A percentile compares a stretch with the other conserved stretches of the same genome.
phyloP scores from a whole-genome alignment of 768 basidiomycete species.

The Boletus sensibilis region DNA sequence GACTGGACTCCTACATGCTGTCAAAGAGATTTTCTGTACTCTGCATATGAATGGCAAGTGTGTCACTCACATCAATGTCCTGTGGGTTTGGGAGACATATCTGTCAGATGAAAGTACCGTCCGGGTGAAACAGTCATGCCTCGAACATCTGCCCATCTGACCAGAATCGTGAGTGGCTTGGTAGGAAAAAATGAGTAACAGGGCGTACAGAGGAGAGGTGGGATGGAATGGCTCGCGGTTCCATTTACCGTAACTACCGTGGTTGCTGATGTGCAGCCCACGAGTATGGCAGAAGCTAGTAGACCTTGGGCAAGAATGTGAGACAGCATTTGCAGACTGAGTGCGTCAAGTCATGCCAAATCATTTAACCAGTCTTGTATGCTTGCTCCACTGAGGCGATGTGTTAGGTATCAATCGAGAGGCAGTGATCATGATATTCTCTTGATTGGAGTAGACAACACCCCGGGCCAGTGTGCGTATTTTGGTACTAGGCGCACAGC shows the following conservation, averaged over 20 bases:
- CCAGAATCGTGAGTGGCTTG: too few species aligned
- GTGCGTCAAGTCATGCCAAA: background rate
- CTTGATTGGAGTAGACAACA: background rate
- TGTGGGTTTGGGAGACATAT: slow-evolving; percentile 19
- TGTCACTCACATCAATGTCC: slow-evolving; percentile 55
- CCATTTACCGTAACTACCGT: slow-evolving; percentile 44
- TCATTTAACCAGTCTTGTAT: background rate
- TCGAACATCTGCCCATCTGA: slow-evolving; percentile 60
- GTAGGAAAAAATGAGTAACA: too few species aligned
- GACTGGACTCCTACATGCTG: slow-evolving; percentile 34
- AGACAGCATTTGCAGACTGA: background rate
- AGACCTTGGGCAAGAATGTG: background rate
- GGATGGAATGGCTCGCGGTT: slow-evolving; percentile 50
- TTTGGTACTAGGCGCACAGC: too few species aligned
- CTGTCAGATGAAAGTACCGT: background rate
- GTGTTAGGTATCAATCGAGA: background rate
- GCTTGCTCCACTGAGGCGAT: background rate
- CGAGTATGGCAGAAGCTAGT: background rate
- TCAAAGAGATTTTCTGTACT: background rate
- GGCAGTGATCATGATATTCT: background rate
- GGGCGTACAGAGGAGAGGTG: slow-evolving; percentile 45
- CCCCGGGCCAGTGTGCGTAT: background rate
- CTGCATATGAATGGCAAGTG: background rate
- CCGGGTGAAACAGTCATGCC: slow-evolving; percentile 29
- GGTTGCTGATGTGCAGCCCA: background rate